Evolutionary conservation across 169 alveolate genomes (phyloP).

Genomic region (Theileria parva): DNA sequence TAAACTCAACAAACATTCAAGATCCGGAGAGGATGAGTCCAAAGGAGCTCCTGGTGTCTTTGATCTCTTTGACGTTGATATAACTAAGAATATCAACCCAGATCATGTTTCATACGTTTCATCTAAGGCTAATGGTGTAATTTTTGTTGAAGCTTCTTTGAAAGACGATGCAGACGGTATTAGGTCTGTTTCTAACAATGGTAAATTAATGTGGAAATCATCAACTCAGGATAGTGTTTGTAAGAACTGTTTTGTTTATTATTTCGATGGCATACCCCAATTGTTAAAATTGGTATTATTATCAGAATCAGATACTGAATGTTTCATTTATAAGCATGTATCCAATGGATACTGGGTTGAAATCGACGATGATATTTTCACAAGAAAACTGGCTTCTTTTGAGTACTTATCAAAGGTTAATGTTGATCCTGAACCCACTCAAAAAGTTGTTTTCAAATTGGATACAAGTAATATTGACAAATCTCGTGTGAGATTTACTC

Average conservation of each 20-base stretch:
- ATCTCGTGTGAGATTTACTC: background rate
- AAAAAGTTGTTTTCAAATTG: background rate
- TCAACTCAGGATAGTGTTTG: slow-evolving; percentile 9
- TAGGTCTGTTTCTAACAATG: slow-evolving; percentile 16
- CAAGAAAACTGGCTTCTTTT: slow-evolving; percentile 12
- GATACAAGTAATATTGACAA: slow-evolving; percentile 2
- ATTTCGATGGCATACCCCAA: slow-evolving; percentile 1
- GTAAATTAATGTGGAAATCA: slow-evolving; percentile 13
- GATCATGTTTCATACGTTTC: background rate
- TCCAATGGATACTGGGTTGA: slow-evolving; percentile 20
- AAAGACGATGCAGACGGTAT: background rate
- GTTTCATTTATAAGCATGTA: background rate
- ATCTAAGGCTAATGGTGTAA: slow-evolving; percentile 3
- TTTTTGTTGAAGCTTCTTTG: background rate
- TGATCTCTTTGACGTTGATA: slow-evolving; percentile 16
- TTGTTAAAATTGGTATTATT: background rate
- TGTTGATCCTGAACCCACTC: background rate
- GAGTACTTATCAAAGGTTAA: background rate
- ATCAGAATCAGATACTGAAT: background rate
- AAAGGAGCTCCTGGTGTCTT: background rate
- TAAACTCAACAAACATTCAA: background rate
- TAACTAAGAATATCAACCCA: slow-evolving; percentile 5
- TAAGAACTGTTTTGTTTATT: slow-evolving; percentile 3
- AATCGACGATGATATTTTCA: slow-evolving; percentile 6
- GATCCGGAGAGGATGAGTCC: background rate